phyloP scores from a whole-genome alignment of 306 rosid genomes.

The Lithocarpus polystachyus region DNA sequence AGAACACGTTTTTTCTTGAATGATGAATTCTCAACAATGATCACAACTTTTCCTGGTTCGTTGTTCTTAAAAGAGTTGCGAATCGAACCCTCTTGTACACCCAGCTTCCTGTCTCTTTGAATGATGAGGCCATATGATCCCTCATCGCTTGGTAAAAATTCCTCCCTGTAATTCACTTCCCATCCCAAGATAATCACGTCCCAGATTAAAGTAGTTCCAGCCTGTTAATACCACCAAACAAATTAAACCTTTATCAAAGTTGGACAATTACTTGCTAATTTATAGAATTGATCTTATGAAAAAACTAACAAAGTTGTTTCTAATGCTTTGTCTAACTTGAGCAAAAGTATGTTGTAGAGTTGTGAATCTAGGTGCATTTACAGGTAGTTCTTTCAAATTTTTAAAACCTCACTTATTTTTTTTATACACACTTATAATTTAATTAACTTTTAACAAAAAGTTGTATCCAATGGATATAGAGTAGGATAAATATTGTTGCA shows the following conservation, averaged over 20 bases:
- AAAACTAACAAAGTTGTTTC: background rate
- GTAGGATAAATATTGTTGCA: too few relatives aligned
- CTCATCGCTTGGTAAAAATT: slow-evolving; percentile 45
- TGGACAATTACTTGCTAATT: background rate
- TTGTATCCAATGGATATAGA: too few relatives aligned
- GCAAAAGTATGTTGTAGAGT: too few relatives aligned
- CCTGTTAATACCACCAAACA: slow-evolving; percentile 23
- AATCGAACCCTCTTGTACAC: slow-evolving; percentile 41
- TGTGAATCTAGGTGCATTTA: too few relatives aligned
- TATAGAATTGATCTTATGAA: background rate
- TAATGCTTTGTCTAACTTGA: background rate
- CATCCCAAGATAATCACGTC: slow-evolving; percentile 48
- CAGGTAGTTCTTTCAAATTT: too few relatives aligned
- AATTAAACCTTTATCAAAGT: background rate
- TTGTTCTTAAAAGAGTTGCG: slow-evolving; percentile 47
- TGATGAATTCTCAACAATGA: slow-evolving; percentile 37
- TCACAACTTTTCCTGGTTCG: slow-evolving; percentile 42
- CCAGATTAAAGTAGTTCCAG: slow-evolving; percentile 43
- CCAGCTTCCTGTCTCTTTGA: slow-evolving; percentile 43
- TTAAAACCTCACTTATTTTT: too few relatives aligned
- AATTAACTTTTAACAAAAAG: too few relatives aligned
- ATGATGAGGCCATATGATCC: slow-evolving; percentile 50
- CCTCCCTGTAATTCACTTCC: slow-evolving; percentile 60
- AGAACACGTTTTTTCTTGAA: slow-evolving; percentile 43
- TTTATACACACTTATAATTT: too few relatives aligned